Evolutionary conservation across 352 stramenopile genomes (phyloP), one percentile per base, ranked within the genome.

Genomic region (Phytophthora cajani): DNA sequence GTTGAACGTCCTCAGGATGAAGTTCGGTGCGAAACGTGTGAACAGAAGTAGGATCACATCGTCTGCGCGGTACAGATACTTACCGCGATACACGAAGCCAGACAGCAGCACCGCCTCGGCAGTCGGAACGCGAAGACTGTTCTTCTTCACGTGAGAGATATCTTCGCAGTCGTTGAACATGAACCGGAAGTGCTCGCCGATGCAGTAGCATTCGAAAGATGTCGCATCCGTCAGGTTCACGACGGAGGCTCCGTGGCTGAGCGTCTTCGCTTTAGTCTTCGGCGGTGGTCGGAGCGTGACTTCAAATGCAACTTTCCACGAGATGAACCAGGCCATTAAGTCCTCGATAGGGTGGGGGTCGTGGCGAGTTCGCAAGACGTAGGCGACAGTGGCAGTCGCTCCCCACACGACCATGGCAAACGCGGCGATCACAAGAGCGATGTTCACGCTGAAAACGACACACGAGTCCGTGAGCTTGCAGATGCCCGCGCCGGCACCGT

Each of bases 141-240:
- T 67, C 42, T 74, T 74, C 42, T 65, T 74, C 16, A 77, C 60
- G 51, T 77, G 70, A 9, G 70, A 74, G 62, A 77, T 71, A 12
- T 77, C 70, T 36, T 77, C 70, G 23, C 70, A 77, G 66, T 77
- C 70, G 55, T 74, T 74, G 17, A 77, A 77, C 65, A 77, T 74
- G 65, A 74, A 74, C 7, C 65, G 58, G 55, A 77, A 77, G 46
- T 74, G 59, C 27, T 74, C 70, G 23, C 66, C 70, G n/a, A 77
- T 77, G 66, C 70, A 77, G 36, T 74, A 77, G 65, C 65, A 74
- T 30, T 77, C 70, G 51, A 77, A 77, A 32, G 65, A 74, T 7
- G 70, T 77, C 16, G 69, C 69, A 49, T 77, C 69, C 0, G 69
- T 62, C 23, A 77, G 50, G 51, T 77, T 77, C 8, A 73, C 69